phyloP scores from a whole-genome alignment of 768 basidiomycete species.

The Mycena rosella region DNA sequence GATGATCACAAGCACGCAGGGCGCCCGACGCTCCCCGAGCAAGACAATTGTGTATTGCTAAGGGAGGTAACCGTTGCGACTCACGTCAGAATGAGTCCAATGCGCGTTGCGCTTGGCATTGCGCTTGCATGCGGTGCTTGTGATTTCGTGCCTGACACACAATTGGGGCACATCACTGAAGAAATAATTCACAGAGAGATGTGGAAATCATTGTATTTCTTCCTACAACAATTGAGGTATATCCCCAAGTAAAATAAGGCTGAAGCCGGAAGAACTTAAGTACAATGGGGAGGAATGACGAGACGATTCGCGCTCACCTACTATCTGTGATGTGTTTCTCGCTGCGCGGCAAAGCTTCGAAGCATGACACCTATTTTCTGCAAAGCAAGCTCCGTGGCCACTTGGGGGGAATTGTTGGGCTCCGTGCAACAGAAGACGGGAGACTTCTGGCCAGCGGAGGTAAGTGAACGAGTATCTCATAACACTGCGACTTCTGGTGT shows the following conservation, averaged over 20 bases:
- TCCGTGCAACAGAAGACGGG: slow-evolving; percentile 21
- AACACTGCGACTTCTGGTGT: neutral
- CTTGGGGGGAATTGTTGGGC: slow-evolving; percentile 20
- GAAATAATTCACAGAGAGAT: too few species aligned
- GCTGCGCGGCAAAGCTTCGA: slow-evolving; percentile 7
- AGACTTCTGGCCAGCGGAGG: slow-evolving; percentile 32
- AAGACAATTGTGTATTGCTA: slow-evolving; percentile 11
- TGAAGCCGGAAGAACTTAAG: slow-evolving; percentile 10
- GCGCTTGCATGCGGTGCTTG: too few species aligned
- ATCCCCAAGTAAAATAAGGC: slow-evolving; percentile 16
- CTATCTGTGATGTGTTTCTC: slow-evolving; percentile 19
- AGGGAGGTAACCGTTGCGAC: too few species aligned
- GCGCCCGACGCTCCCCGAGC: slow-evolving; percentile 7
- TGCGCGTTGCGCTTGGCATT: too few species aligned
- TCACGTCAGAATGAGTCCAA: too few species aligned
- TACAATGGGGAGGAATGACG: slow-evolving; percentile 2
- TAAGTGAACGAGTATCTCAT: slow-evolving; percentile 5
- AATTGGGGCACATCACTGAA: too few species aligned
- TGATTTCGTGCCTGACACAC: too few species aligned
- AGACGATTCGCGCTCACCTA: slow-evolving; percentile 13
- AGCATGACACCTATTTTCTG: slow-evolving; percentile 6
- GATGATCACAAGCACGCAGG: neutral
- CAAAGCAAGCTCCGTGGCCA: slow-evolving; percentile 29
- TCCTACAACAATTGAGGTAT: slow-evolving; percentile 20
- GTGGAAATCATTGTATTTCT: slow-evolving; percentile 19